Percentiles rank a stretch among this genome's conserved stretches.
Conservation (phyloP, 495 filamentous ascomycete genomes). For the Lophiotrema nucula region DNA sequence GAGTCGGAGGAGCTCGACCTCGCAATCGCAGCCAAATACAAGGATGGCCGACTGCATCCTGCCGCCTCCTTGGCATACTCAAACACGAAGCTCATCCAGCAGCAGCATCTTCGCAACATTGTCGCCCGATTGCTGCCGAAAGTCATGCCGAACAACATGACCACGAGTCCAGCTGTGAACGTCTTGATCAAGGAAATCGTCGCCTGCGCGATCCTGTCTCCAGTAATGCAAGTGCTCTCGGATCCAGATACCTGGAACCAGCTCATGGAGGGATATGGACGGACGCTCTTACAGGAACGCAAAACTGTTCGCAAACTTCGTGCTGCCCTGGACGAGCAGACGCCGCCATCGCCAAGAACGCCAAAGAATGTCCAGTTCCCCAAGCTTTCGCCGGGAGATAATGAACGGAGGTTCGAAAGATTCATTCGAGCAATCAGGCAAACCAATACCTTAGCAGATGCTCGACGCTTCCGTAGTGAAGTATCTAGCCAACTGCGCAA, state of each 20-base stretch:
- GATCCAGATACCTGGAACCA: slow-evolving; percentile 99
- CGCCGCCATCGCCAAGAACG: slow-evolving; percentile 73
- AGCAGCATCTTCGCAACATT: slow-evolving; percentile 77
- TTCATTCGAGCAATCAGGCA: slow-evolving; percentile 88
- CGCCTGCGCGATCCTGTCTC: slow-evolving; percentile 70
- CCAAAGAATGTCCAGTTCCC: slow-evolving; percentile 65
- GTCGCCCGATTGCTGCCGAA: slow-evolving; percentile 69
- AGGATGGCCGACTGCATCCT: slow-evolving; percentile 82
- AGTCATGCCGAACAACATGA: slow-evolving; percentile 69
- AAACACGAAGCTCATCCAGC: slow-evolving; percentile 77
- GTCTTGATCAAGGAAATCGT: slow-evolving; percentile 84
- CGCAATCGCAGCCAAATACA: slow-evolving; percentile 90
- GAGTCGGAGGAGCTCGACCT: slow-evolving; percentile 94
- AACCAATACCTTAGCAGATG: slow-evolving; percentile 90
- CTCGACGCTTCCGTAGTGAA: slow-evolving; percentile 84
- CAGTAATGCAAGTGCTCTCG: slow-evolving; percentile 66
- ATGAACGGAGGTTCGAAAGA: slow-evolving; percentile 88
- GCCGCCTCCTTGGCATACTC: slow-evolving; percentile 80
- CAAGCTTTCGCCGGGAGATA: slow-evolving; percentile 65
- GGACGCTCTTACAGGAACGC: slow-evolving; percentile 86
- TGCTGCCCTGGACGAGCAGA: slow-evolving; percentile 91
- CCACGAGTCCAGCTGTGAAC: slow-evolving; percentile 74
- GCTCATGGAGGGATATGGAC: slow-evolving; percentile 83
- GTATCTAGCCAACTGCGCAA: slow-evolving; percentile 89
- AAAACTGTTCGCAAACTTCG: slow-evolving; percentile 93